Evolutionary conservation across 75 land plant species (phyloP), one percentile per base, ranked within the genome.

Genomic region (Pseudotsuga menziesii): DNA sequence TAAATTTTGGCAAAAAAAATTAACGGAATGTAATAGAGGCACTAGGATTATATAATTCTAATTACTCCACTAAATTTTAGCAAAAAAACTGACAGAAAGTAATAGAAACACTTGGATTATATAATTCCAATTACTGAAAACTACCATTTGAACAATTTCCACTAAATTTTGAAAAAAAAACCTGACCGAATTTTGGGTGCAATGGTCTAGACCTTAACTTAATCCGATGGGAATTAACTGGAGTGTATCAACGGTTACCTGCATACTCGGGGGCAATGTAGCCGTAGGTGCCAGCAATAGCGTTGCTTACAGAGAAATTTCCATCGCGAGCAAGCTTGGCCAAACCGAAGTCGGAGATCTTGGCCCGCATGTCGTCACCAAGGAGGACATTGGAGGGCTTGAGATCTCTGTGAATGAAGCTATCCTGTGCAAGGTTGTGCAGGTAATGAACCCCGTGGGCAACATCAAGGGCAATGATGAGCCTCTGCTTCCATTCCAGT

Each of bases 261-360:
- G 96, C 96, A 77, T 93, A 93, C 41, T 94, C 97, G 26, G 97
- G 97, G 4, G 97, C 16, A 0, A 94, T 72, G 69, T 94, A 94
- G 1, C 97, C 97, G 73, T 89, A 94, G 4, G 97, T 94, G 61
- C 97, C 97, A 23, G 94, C 94, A 58, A 94, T 61, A 67, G 86
- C 83, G 0, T 94, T 91, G 79, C 85, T 90, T 16, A 91, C 81
- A 57, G 90, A 89, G 39, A 71, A 78, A 32, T 79, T 83, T 1
- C 92, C 97, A 63, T 89, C 92, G 0, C 91, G 94, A 2, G 90
- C 92, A n/a, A 88, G 87, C 55, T 86, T 82, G 3, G 89, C 97
- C 2, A 94, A 88, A 27, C 97, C 97, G 77, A 94, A 94, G 78
- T 94, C 97, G 0, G 94, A 80, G 26, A 94, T 90, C 75, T 94